Evolutionary conservation across 805 yeast species (phyloP), one percentile per base, ranked within the genome.

Genomic region (Saturnispora sanitii): DNA sequence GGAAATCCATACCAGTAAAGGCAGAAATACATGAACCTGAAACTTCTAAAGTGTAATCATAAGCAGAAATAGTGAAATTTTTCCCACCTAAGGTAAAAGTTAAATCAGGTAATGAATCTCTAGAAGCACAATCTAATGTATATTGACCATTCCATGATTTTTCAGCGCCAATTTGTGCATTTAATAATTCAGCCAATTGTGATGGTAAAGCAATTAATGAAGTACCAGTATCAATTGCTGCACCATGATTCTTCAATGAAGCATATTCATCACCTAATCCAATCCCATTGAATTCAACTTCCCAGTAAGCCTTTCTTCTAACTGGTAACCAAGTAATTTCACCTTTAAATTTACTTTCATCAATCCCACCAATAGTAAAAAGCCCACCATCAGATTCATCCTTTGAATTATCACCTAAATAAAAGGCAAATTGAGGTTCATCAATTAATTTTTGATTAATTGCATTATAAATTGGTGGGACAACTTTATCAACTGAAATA

Each of bases 261-360:
- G 97, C 96, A 57, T 74, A 83, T 67, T 92, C 95, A 51, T 82
- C 83, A 56, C 98, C 98, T 48, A 92, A 73, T 33, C 88, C 84
- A 60, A 92, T 71, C 53, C 95, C 88, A 53, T 86, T 86, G 52
- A 92, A 82, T 53, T 81, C 76, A 45, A 92, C 98, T 72, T 92
- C 98, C 98, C 98, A 92, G 76, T 92, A 92, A 26, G 97, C 98
- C 79, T 88, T 87, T 75, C 98, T 85, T 72, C 98, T 86, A 47
- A 92, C 94, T 45, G 98, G 98, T 65, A 92, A 75, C 87, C 94
- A 87, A 40, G 90, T 83, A 56, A 92, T 73, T 52, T 90, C 77
- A 50, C 98, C 98, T 37, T 68, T 65, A 64, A 68, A 86, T 60
- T 78, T 75, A 47, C 79, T 60, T 52, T 78, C 72, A 58, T 90